Base-by-base conservation (phyloP, 2,329 filamentous ascomycete genomes). In the Gnomoniopsis sp. region DNA sequence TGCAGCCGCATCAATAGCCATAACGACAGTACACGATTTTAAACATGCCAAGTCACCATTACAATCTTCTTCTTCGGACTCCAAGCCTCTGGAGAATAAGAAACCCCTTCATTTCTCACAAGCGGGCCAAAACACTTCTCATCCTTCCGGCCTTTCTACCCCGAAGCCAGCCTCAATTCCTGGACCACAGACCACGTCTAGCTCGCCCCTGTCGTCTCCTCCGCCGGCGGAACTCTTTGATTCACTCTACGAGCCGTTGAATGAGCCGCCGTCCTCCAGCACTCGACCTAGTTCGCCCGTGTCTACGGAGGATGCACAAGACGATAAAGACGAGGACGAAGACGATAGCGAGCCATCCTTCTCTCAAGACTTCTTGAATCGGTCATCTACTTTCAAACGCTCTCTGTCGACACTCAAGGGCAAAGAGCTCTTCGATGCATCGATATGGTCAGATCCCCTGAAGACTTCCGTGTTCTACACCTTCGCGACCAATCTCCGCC, bases 381-480 rank as follows among this genome's bases (percentile, higher is more conserved):
- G 69, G 51, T 67, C 68, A 2, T 70, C 69, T 0, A 67, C 64
- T 52, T 60, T 62, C 3, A 64, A 62, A 23, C 67, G 67, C 17
- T 62, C 70, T 8, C 67, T 88, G 1, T 83, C 84, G 1, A 84
- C 86, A 49, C 81, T 90, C 70, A 89, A 89, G 68, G 88, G 88
- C 2, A 82, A 84, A 57, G 88, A 91, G 66, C 73, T 91, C 2
- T 91, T 91, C 64, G 87, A 90, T 70, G 81, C 82, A 17, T 85
- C 85, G 30, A 84, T 90, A 57, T 91, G 88, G 84, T 77, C 84
- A 0, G 86, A 89, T 65, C 84, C 87, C 0, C 71, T 85, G 17
- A 83, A 85, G 49, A 90, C 88, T 0, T 86, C 86, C 0, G 84
- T 89, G 11, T 90, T 90, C 63, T 90, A 90, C 67, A 87, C 83